A percentile compares a stretch with the other conserved stretches of the same genome.
Evolutionary conservation across 164 flowering plant species (phyloP).

Genomic region (Magnolia kwangsiensis): DNA sequence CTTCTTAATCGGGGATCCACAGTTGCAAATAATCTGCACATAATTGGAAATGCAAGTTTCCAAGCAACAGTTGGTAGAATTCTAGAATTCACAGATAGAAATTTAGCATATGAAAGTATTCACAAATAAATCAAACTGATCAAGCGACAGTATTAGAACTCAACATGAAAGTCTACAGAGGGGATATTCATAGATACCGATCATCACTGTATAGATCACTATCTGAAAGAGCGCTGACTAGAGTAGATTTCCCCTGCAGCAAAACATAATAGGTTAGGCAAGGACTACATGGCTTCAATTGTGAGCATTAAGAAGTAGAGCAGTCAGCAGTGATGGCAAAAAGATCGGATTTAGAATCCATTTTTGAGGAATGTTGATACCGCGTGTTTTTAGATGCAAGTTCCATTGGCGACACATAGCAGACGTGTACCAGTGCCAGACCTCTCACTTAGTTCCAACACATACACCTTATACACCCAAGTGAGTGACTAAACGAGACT

Average conservation of each 20-base stretch:
- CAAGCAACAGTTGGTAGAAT: neutral
- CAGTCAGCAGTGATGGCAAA: neutral
- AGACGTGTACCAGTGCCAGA: too few species aligned
- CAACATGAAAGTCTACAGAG: neutral
- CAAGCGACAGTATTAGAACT: slow-evolving; percentile 5
- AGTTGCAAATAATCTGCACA: slow-evolving; percentile 93
- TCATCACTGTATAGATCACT: slow-evolving; percentile 73
- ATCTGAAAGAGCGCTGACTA: slow-evolving; percentile 73
- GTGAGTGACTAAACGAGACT: too few species aligned
- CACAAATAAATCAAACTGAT: neutral
- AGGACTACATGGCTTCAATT: neutral
- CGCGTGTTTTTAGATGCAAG: too few species aligned
- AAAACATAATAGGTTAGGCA: neutral
- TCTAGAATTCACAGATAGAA: neutral
- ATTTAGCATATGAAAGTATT: neutral
- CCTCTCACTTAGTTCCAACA: too few species aligned
- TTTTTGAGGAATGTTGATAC: too few species aligned
- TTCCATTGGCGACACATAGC: too few species aligned
- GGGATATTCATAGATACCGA: slow-evolving; percentile 37
- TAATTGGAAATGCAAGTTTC: neutral
- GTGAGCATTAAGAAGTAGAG: neutral
- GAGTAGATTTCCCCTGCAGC: slow-evolving; percentile 87
- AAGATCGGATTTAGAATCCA: neutral
- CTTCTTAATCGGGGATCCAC: slow-evolving; percentile 83
- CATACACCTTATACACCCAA: too few species aligned